Evolutionary conservation across 371 early-diverging fungal genomes (phyloP).

Genomic region (Mortierella sp.): DNA sequence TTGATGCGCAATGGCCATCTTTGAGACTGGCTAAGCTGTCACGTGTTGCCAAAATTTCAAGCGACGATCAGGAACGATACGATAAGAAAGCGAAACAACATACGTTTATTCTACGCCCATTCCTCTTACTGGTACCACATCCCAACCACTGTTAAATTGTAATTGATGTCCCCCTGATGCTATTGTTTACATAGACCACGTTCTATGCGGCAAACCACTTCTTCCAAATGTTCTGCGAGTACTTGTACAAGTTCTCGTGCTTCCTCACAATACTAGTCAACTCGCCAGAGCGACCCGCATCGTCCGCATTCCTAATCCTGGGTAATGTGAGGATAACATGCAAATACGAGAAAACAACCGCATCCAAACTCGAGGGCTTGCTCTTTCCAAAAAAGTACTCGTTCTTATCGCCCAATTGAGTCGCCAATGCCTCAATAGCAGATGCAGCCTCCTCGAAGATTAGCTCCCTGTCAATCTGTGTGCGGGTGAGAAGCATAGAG

Average conservation of each 20-base stretch:
- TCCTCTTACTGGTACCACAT: too few relatives aligned
- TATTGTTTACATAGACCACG: not conserved
- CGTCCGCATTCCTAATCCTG: conserved; percentile 28
- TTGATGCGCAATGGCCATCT: conserved; percentile 9
- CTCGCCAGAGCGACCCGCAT: conserved; percentile 43
- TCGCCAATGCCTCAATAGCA: conserved; percentile 40
- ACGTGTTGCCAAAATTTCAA: not conserved
- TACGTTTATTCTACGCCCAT: too few relatives aligned
- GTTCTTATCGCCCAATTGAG: conserved; percentile 23
- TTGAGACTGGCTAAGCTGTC: not conserved
- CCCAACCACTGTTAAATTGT: not conserved
- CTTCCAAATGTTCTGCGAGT: conserved; percentile 51
- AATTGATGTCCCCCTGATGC: not conserved
- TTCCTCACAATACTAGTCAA: conserved; percentile 49
- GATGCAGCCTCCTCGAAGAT: conserved; percentile 52
- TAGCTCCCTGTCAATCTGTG: conserved; percentile 51
- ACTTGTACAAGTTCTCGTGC: conserved; percentile 44
- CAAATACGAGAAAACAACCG: conserved; percentile 46
- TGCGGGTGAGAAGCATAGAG: conserved; percentile 43
- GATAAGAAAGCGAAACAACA: too few relatives aligned
- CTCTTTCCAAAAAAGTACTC: conserved; percentile 51
- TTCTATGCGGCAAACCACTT: conserved; percentile 36
- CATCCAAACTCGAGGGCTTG: conserved; percentile 42
- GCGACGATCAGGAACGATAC: not conserved
- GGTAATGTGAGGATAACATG: conserved; percentile 53